Conservation (phyloP, 139 green algal genomes). For the Desmodesmus armatus region DNA sequence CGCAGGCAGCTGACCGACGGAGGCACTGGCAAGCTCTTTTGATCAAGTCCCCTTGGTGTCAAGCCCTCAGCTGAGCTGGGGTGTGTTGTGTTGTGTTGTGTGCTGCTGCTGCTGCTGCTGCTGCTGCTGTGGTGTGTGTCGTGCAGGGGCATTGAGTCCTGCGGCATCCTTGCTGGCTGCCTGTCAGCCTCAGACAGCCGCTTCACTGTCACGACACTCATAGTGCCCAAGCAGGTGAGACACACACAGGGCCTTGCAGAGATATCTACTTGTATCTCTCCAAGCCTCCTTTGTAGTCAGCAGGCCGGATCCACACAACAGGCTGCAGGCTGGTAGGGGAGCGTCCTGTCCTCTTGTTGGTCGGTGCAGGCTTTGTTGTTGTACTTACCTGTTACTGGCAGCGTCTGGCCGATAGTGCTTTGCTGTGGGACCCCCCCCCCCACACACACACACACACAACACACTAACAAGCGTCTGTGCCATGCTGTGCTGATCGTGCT, state of each 20-base stretch:
- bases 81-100: background rate
- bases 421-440: no score
- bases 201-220: constrained; percentile 91
- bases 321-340: background rate
- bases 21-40: background rate
- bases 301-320: background rate
- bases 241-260: background rate
- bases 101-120: background rate
- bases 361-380: background rate
- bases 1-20: no score
- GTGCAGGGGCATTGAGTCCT: constrained; percentile 85
- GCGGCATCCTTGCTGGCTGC: constrained; percentile 86
- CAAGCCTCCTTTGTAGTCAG: background rate
- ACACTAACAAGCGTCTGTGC: no score
- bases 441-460: no score
- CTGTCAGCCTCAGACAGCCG: constrained; percentile 73
- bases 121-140: background rate
- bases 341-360: background rate
- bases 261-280: background rate
- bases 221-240: constrained; percentile 94
- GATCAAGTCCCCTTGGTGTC: background rate
- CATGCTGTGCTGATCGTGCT: no score
- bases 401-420: background rate
- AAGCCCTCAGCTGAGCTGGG: background rate
- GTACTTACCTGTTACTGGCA: background rate